These are phyloP conservation scores for Penicillium egyptiacum DNA, from an alignment of 495 filamentous ascomycete species.

Conservation along the genomic window DNA sequence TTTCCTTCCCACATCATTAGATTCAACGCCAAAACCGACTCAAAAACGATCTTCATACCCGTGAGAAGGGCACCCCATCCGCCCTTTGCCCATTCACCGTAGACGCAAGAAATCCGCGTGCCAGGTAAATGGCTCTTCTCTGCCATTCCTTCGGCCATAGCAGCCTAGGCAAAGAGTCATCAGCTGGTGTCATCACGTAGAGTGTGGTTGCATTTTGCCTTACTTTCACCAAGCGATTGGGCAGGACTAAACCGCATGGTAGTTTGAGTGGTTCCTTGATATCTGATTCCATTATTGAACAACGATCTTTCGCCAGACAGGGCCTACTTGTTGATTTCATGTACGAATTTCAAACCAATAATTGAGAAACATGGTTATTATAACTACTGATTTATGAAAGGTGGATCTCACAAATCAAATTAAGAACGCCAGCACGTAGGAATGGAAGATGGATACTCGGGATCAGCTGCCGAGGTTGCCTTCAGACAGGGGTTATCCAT, in stretches of 20 bases:
- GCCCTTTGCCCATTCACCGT: constrained; percentile 9
- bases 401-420: no score
- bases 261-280: constrained; percentile 15
- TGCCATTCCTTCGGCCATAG: constrained; percentile 13
- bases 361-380: no score
- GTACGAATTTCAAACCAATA: no score
- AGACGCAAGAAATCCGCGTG: neutral
- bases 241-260: constrained; percentile 20
- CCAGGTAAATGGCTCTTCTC: constrained; percentile 3
- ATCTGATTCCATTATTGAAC: neutral
- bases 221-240: constrained; percentile 22
- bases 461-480: no score
- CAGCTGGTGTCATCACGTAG: neutral
- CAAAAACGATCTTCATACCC: neutral
- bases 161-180: neutral
- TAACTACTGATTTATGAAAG: no score
- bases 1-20: constrained; percentile 6
- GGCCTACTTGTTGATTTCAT: no score
- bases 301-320: no score
- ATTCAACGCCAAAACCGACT: neutral
- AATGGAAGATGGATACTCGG: no score
- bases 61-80: constrained; percentile 12
- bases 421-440: no score
- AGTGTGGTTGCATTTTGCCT: neutral
- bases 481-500: no score